Evolutionary conservation across 2,329 filamentous ascomycete genomes (phyloP).

Genomic region (Trichoderma atroviride): DNA sequence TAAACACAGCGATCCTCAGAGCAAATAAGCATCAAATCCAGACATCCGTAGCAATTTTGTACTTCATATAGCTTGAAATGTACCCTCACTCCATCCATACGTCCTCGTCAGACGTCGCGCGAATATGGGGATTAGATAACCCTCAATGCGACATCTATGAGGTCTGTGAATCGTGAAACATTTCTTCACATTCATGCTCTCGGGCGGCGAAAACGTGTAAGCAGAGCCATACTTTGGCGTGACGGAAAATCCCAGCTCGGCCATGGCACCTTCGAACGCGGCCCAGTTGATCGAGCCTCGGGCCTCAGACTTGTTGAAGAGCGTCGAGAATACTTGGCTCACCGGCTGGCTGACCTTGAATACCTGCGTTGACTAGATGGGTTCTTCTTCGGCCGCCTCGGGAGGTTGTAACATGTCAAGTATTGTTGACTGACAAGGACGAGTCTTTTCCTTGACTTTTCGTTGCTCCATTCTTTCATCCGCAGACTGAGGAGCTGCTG

Average conservation of each 20-base stretch:
- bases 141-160: constrained; percentile 42
- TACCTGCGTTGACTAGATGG: constrained; percentile 3
- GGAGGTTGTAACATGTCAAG: constrained; percentile 36
- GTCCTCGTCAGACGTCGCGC: constrained; percentile 38
- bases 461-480: constrained; percentile 40
- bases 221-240: constrained; percentile 46
- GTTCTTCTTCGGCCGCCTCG: background rate
- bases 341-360: constrained; percentile 46
- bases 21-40: too few species aligned
- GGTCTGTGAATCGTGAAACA: constrained; percentile 44
- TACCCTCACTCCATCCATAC: constrained; percentile 8
- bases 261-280: constrained; percentile 47
- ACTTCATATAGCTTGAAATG: background rate
- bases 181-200: constrained; percentile 32
- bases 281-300: constrained; percentile 41
- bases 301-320: constrained; percentile 39
- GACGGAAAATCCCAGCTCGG: constrained; percentile 46
- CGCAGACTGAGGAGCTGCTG: constrained; percentile 29
- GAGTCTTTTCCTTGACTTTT: constrained; percentile 49
- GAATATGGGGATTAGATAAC: constrained; percentile 35
- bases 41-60: background rate
- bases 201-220: constrained; percentile 44
- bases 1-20: too few species aligned
- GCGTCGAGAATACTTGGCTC: constrained; percentile 41
- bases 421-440: constrained; percentile 41